These are phyloP conservation scores for Xylaria digitata DNA, from an alignment of 2,329 filamentous ascomycete species.

Conservation along the genomic window DNA sequence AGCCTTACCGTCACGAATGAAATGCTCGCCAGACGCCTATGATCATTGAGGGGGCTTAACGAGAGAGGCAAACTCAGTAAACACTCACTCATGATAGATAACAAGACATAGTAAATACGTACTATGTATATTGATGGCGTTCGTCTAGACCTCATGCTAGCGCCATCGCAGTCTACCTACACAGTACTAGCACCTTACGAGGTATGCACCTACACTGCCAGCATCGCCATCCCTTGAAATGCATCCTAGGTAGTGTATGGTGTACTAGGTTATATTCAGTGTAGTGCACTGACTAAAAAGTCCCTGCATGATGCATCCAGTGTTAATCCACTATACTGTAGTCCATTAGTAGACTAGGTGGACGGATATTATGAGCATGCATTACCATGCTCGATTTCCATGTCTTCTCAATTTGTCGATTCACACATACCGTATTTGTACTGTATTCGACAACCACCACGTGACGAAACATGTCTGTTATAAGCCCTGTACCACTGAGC, in stretches of 20 bases:
- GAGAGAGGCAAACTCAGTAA: not conserved
- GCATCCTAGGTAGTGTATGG: too few species aligned
- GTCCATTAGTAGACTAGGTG: not conserved
- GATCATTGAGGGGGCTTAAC: not conserved
- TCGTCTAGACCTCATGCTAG: conserved; percentile 1
- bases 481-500: conserved; percentile 13
- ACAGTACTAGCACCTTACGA: too few species aligned
- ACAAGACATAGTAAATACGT: not conserved
- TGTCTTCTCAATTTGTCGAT: conserved; percentile 22
- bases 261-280: not conserved
- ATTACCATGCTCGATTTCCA: conserved; percentile 31
- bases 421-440: conserved; percentile 2
- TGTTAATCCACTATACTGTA: not conserved
- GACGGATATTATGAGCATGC: not conserved
- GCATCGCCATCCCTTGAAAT: too few species aligned
- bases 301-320: conserved; percentile 28
- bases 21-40: not conserved
- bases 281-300: conserved; percentile 21
- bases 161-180: too few species aligned
- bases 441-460: not conserved
- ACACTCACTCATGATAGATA: not conserved
- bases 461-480: conserved; percentile 20
- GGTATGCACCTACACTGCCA: too few species aligned
- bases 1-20: not conserved
- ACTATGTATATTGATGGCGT: conserved; percentile 1